These are phyloP conservation scores for Pseudoperonospora humuli DNA, from an alignment of 352 stramenopile genomes.

Conservation along the genomic window DNA sequence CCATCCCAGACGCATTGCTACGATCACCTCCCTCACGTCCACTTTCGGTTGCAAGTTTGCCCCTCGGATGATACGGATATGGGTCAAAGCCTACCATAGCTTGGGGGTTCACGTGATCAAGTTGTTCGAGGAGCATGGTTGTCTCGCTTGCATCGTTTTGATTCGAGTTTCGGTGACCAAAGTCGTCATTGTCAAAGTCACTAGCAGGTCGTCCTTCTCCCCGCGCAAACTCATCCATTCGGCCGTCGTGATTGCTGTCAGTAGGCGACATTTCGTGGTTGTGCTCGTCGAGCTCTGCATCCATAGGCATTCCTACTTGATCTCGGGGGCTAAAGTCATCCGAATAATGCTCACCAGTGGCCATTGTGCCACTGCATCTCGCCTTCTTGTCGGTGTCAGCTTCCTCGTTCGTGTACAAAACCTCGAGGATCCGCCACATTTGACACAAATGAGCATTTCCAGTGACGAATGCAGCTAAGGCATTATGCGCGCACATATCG, in stretches of 20 bases:
- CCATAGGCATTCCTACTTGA: conserved; percentile 20
- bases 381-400: conserved; percentile 1
- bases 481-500: conserved; percentile 78
- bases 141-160: conserved; percentile 54
- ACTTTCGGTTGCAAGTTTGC: conserved; percentile 20
- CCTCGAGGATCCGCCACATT: conserved; percentile 83
- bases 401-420: conserved; percentile 53
- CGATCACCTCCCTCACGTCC: conserved; percentile 24
- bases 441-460: conserved; percentile 69
- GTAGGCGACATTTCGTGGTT: conserved; percentile 6
- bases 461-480: conserved; percentile 64
- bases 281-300: conserved; percentile 11
- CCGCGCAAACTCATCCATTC: conserved; percentile 7
- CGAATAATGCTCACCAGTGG: conserved; percentile 2
- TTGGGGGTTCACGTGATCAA: conserved; percentile 82
- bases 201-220: conserved; percentile 10
- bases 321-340: conserved; percentile 8
- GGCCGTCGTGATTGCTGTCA: conserved; percentile 10
- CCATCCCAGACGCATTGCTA: conserved; percentile 19
- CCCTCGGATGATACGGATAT: conserved; percentile 62
- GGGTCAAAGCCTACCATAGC: conserved; percentile 82
- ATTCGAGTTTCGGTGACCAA: conserved; percentile 15
- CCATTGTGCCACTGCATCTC: conserved; percentile 4
- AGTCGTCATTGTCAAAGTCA: conserved; percentile 14
- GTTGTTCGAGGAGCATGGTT: conserved; percentile 67